Conservation (phyloP, 345 rosid species). For the Clausena lansium region DNA sequence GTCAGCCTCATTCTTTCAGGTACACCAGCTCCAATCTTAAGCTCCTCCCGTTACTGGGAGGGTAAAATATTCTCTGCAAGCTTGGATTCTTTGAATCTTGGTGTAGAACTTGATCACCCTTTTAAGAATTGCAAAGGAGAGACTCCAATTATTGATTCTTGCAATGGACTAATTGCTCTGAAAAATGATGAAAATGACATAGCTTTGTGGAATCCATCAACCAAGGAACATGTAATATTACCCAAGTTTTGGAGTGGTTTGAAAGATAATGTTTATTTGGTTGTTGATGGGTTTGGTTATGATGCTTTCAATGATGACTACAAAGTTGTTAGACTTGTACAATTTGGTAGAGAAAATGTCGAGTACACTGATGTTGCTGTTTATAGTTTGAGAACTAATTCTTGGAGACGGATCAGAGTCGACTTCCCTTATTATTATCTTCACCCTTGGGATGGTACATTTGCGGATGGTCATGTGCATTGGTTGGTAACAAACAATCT, state of each 20-base stretch:
- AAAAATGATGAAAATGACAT: neutral
- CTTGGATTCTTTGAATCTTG: neutral
- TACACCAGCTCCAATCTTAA: neutral
- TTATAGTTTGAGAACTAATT: neutral
- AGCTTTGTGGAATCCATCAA: no score
- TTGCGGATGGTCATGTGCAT: neutral
- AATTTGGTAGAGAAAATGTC: no score
- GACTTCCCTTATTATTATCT: neutral
- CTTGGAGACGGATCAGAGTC: neutral
- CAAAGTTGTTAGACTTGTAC: neutral
- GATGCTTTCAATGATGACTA: neutral
- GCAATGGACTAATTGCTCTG: neutral
- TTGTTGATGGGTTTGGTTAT: neutral
- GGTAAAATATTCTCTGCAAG: neutral
- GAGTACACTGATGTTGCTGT: neutral
- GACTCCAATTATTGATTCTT: neutral
- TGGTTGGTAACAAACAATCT: neutral
- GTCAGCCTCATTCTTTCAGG: neutral
- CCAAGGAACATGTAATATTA: no score
- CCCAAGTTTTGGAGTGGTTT: neutral
- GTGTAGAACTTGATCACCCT: neutral
- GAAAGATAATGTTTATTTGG: neutral
- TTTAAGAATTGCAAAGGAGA: neutral
- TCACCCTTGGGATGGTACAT: neutral
- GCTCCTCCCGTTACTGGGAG: no score